Conservation (phyloP, 441 rosid genomes). For the Syzygium syzygioides region DNA sequence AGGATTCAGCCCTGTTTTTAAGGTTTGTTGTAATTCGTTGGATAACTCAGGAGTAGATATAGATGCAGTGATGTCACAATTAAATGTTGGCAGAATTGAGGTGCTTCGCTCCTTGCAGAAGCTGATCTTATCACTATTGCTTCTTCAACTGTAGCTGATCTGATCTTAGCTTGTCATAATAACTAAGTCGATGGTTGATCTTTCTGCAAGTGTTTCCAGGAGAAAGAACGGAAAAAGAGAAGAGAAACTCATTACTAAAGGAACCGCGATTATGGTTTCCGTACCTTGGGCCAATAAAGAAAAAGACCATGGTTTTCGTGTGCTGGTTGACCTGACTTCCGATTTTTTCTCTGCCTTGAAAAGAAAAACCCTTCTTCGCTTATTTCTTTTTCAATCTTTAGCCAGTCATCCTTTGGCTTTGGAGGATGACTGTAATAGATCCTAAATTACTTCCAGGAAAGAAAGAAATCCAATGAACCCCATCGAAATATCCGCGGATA, state of each 20-base stretch:
- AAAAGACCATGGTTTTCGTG: not conserved
- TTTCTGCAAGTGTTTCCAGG: no score
- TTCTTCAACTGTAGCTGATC: no score
- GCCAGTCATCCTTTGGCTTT: not conserved
- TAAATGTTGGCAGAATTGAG: no score
- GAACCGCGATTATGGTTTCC: not conserved
- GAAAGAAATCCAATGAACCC: not conserved
- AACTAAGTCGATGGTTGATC: no score
- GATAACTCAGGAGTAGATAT: no score
- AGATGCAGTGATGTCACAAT: no score
- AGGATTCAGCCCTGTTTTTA: constrained; percentile 66
- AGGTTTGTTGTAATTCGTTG: constrained; percentile 15
- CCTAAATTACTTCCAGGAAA: not conserved
- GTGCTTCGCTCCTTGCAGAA: no score
- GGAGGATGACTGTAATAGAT: not conserved
- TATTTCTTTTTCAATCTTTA: not conserved
- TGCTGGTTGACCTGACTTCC: not conserved
- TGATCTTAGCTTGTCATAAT: no score
- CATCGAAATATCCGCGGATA: not conserved
- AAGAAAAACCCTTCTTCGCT: not conserved
- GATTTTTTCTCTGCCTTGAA: not conserved
- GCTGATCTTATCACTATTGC: no score
- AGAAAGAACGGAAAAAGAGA: no score
- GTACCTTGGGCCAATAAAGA: not conserved
- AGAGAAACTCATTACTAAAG: not conserved